Percentiles rank a stretch among this genome's conserved stretches.
Evolutionary conservation across 768 basidiomycete species (phyloP).

Genomic region (Albatrellus ellisii): DNA sequence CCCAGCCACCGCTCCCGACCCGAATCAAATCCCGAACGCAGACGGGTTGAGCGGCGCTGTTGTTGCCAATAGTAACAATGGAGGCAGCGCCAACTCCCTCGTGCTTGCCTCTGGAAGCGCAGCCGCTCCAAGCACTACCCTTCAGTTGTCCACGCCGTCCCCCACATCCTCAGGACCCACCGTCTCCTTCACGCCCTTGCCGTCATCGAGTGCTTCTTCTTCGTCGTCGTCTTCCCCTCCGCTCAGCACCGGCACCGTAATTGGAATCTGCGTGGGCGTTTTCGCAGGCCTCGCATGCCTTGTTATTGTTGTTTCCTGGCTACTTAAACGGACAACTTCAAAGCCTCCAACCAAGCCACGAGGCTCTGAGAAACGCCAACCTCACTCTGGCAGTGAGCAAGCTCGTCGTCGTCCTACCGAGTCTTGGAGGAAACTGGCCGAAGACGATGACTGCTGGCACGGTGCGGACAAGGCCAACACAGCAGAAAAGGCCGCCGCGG

Average conservation of each 20-base stretch:
- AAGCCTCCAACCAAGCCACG: slow-evolving; percentile 1
- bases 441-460: slow-evolving; percentile 2
- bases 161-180: neutral
- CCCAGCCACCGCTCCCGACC: neutral
- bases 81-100: neutral
- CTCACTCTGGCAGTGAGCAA: neutral
- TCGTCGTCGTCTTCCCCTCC: neutral
- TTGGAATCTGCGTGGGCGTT: slow-evolving; percentile 8
- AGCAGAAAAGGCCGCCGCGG: neutral
- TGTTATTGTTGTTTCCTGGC: slow-evolving; percentile 5
- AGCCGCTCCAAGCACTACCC: neutral
- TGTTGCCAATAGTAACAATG: no score
- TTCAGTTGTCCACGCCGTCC: neutral
- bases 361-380: neutral
- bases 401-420: slow-evolving; percentile 1
- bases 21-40: no score
- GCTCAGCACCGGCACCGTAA: slow-evolving; percentile 8
- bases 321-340: slow-evolving; percentile 2
- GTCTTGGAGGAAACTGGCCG: slow-evolving; percentile 3
- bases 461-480: slow-evolving; percentile 1
- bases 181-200: neutral
- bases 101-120: neutral
- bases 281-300: slow-evolving; percentile 4
- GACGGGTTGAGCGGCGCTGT: no score
- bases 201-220: neutral